phyloP scores from a whole-genome alignment of 805 yeast species.

The Wickerhamiella occidentalis region DNA sequence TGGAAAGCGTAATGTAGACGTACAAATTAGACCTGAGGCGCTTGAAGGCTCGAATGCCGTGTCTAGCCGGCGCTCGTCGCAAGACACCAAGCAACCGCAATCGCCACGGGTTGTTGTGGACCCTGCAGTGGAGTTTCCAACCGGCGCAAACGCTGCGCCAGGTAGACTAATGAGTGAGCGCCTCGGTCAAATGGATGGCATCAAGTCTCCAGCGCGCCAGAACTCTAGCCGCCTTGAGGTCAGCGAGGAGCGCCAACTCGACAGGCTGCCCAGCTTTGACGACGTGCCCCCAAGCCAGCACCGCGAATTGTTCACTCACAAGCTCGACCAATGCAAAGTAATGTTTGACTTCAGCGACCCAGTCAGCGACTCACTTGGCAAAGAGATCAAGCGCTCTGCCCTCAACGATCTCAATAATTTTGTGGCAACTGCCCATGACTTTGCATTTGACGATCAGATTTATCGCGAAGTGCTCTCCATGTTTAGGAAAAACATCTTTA shows the following conservation, averaged over 20 bases:
- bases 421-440: constrained; percentile 58
- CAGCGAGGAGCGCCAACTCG: constrained; percentile 49
- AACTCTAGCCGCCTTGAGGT: constrained; percentile 87
- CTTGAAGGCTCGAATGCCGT: constrained; percentile 23
- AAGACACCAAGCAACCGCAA: constrained; percentile 14
- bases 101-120: constrained; percentile 12
- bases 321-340: constrained; percentile 87
- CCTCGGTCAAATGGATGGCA: constrained; percentile 62
- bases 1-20: constrained; percentile 11
- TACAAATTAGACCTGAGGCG: constrained; percentile 24
- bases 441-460: constrained; percentile 82
- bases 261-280: constrained; percentile 71
- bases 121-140: not conserved
- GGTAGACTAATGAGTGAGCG: constrained; percentile 39
- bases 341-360: constrained; percentile 93
- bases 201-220: constrained; percentile 79
- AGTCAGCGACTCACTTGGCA: constrained; percentile 79
- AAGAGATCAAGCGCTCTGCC: constrained; percentile 79
- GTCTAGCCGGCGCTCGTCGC: constrained; percentile 20
- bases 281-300: constrained; percentile 79
- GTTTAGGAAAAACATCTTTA: constrained; percentile 79
- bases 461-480: constrained; percentile 76
- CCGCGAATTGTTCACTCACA: constrained; percentile 66
- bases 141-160: constrained; percentile 1
- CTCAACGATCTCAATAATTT: constrained; percentile 83